Percentiles rank a stretch among this genome's conserved stretches.
Conservation (phyloP, 768 basidiomycete species). For the Russula olivacea region DNA sequence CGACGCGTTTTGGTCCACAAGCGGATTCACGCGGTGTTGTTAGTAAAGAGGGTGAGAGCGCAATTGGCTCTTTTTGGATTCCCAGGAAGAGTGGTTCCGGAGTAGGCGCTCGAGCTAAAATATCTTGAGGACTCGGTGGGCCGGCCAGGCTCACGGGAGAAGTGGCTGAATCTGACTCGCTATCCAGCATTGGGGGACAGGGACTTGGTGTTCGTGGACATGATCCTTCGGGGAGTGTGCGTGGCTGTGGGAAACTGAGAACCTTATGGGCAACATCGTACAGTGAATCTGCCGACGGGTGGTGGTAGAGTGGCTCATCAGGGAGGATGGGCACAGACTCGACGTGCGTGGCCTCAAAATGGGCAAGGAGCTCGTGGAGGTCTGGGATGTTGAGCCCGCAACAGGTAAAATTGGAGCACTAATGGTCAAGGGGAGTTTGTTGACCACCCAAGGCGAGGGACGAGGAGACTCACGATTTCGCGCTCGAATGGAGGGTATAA, state of each 20-base stretch:
- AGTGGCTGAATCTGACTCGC: constrained; percentile 18
- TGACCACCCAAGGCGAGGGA: background rate
- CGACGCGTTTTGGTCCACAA: constrained; percentile 17
- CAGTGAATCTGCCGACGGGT: constrained; percentile 14
- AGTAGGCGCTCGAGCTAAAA: constrained; percentile 1
- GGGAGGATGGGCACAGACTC: constrained; percentile 23
- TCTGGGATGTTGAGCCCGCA: constrained; percentile 42
- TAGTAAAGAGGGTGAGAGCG: constrained; percentile 22
- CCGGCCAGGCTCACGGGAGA: constrained; percentile 11
- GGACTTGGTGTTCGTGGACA: constrained; percentile 19
- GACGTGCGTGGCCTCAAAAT: constrained; percentile 43
- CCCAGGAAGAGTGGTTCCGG: constrained; percentile 1
- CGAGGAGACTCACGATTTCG: constrained; percentile 20
- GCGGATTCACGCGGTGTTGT: constrained; percentile 19
- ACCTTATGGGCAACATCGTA: constrained; percentile 26
- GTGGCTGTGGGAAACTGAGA: constrained; percentile 32
- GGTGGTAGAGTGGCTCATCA: constrained; percentile 17
- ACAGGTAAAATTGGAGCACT: constrained; percentile 45
- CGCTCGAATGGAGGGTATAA: constrained; percentile 24
- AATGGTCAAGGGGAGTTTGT: background rate
- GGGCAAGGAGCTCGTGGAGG: constrained; percentile 47
- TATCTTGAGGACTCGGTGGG: constrained; percentile 17
- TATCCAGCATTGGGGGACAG: constrained; percentile 13
- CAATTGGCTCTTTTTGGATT: constrained; percentile 14
- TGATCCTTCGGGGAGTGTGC: constrained; percentile 26